Base-by-base conservation (phyloP, 106 monocot species). In the Apostasia shenzhenica region DNA sequence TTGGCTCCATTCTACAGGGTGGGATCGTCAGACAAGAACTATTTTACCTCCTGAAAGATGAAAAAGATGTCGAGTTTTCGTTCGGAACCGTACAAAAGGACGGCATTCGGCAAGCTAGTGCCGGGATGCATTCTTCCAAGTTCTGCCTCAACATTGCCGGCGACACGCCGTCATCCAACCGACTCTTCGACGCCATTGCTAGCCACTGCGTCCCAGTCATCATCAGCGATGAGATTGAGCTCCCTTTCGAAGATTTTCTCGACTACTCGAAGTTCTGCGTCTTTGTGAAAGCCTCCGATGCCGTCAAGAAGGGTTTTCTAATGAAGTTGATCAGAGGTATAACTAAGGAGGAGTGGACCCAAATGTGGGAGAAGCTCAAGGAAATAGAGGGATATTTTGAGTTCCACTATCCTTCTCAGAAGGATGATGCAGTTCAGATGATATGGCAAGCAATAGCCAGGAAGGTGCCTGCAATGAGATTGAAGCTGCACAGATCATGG, bases 101-200 rank as follows among this genome's bases (percentile, higher is more conserved):
- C 8, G 85, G 85, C 4, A 72, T 85, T 66, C 44, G 52, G 48
- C 47, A 78, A 72, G 81, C 85, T n/a, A 81, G 64, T 44, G 57
- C 65, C 4, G 85, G 85, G 41, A 85, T 85, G 85, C 81, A 65
- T 39, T 72, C 77, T 2, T 81, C 85, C 70, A 85, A 85, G 59
- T 85, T 75, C 67, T 85, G 85, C 67, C 67, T 85, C 14, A 85
- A 81, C 77, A 81, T 85, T 5, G 85, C 85, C 0, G 85, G 85
- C 2, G 85, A 85, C 66, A 85, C 85, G 2, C 85, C 85, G 9
- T 85, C 85, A 5, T 85, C 85, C 49, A 85, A 85, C 46, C 72
- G 81, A 3, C 69, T 81, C 2, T 81, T 81, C 40, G 81, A 81
- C 10, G 76, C 81, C 67, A 81, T 81, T 41, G 76, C 68, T 2